Percentiles rank a stretch among this genome's conserved stretches.
These are phyloP conservation scores for Ophiostoma montium DNA, from an alignment of 2,329 filamentous ascomycete genomes.

Conservation along the genomic window DNA sequence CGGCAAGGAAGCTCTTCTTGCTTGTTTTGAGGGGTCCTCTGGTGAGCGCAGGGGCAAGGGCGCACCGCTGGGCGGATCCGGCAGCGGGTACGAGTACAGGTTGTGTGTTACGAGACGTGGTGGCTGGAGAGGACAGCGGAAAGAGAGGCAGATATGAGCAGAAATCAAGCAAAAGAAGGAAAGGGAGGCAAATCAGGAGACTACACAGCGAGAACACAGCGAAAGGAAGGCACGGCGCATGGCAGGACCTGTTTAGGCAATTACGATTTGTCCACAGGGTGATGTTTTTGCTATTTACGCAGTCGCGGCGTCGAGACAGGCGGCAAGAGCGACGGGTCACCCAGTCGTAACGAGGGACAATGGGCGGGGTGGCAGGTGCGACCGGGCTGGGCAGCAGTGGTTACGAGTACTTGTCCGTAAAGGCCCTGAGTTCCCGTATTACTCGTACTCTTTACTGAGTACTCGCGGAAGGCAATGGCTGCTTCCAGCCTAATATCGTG, in stretches of 20 bases:
- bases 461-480: no score
- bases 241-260: slow-evolving; percentile 7
- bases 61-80: neutral
- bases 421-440: no score
- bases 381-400: neutral
- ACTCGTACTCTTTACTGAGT: no score
- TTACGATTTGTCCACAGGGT: neutral
- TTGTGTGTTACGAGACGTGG: neutral
- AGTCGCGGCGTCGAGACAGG: neutral
- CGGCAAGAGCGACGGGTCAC: slow-evolving; percentile 1
- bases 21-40: slow-evolving; percentile 5
- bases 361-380: no score
- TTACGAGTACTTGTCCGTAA: no score
- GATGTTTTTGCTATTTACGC: neutral
- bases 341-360: no score
- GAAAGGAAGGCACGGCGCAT: slow-evolving; percentile 6
- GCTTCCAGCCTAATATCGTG: neutral
- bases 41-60: neutral
- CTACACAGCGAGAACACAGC: neutral
- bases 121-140: neutral
- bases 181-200: neutral
- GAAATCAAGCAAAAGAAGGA: no score
- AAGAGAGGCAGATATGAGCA: neutral
- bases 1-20: slow-evolving; percentile 4
- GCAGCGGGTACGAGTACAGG: neutral